Evolutionary conservation across 1,284 basidiomycete species (phyloP).

Genomic region (Tetrapyrgos nigripes): DNA sequence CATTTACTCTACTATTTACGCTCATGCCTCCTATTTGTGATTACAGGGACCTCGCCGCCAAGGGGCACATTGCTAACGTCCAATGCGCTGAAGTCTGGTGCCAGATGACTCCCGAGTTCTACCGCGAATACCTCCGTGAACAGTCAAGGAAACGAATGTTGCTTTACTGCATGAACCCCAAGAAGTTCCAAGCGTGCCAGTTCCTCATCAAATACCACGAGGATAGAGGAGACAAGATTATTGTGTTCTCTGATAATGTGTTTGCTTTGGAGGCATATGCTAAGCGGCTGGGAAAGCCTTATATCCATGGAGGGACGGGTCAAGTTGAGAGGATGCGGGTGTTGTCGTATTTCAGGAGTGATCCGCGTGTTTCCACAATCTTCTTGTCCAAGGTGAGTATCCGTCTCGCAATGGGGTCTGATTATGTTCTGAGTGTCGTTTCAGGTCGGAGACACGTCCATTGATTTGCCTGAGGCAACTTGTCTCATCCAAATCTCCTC

Average conservation of each 20-base stretch:
- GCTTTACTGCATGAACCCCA: conserved; percentile 99
- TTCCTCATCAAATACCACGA: conserved; percentile 99
- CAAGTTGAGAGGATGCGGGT: conserved; percentile 97
- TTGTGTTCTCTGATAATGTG: conserved; percentile 99
- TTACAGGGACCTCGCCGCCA: conserved; percentile 88
- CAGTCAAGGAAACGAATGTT: conserved; percentile 94
- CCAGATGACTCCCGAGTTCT: conserved; percentile 99
- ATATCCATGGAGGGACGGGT: conserved; percentile 96
- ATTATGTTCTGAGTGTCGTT: conserved; percentile 6
- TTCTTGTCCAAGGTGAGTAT: conserved; percentile 90
- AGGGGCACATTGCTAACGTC: conserved; percentile 99
- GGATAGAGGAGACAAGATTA: conserved; percentile 97
- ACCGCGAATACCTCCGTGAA: conserved; percentile 95
- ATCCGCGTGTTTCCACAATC: conserved; percentile 96
- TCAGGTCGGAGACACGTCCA: conserved; percentile 98
- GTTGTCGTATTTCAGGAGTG: conserved; percentile 95
- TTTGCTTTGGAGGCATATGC: conserved; percentile 98
- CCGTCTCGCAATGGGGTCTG: conserved; percentile 4
- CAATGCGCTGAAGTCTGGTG: conserved; percentile 99
- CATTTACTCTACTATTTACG: conserved; percentile 7
- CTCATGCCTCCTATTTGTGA: conserved; percentile 7
- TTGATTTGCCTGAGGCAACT: conserved; percentile 98
- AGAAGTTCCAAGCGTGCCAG: conserved; percentile 99
- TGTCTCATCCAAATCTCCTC: conserved; percentile 99
- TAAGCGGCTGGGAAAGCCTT: conserved; percentile 91